Base-by-base conservation (phyloP, 164 flowering plant genomes). In the Tetracentron sinense region DNA sequence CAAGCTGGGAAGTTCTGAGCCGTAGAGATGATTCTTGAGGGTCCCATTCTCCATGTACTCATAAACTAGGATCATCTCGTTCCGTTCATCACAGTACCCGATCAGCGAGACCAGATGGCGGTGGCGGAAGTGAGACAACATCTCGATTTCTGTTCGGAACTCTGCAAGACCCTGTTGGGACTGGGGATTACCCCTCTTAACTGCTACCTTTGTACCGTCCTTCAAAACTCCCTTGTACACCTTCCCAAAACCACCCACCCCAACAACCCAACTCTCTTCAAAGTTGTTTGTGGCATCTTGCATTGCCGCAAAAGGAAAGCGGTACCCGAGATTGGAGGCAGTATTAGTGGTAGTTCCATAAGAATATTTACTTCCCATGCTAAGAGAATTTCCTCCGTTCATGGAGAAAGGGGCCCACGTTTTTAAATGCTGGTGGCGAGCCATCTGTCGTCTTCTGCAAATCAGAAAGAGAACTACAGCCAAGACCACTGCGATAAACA, bases 31-130 rank as follows among this genome's bases (percentile, higher is more conserved):
- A 63, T 84, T 73, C 70, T 83, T 90, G 26, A 90, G 78, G 28
- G 94, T 82, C 30, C 97, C 97, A 52, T 88, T 83, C 60, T 82
- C 97, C 94, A 90, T 90, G 61, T 86, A 88, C 58, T 90, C 97
- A 54, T 90, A 90, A 27, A 90, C 72, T 64, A 90, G 71, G 56
- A 86, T 83, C 97, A 90, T 90, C 77, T 88, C 97, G 54, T 77
- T 81, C 67, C 72, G 78, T 48, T 90, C 92, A 58, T 85, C 92
- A 76, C 97, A 90, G 47, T 84, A 90, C 8, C 97, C 97, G 54
- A 90, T 90, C 61, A 90, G 68, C 0, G 97, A 82, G 33, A 90
- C 97, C 48, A 90, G 71, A 68, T 90, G 97, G 15, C 90, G 83
- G 64, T 90, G 97, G 5, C 97, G 83, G 49, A 90, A 81, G 62